Conservation (phyloP, 2,329 filamentous ascomycete species). For the Penicillium polonicum region DNA sequence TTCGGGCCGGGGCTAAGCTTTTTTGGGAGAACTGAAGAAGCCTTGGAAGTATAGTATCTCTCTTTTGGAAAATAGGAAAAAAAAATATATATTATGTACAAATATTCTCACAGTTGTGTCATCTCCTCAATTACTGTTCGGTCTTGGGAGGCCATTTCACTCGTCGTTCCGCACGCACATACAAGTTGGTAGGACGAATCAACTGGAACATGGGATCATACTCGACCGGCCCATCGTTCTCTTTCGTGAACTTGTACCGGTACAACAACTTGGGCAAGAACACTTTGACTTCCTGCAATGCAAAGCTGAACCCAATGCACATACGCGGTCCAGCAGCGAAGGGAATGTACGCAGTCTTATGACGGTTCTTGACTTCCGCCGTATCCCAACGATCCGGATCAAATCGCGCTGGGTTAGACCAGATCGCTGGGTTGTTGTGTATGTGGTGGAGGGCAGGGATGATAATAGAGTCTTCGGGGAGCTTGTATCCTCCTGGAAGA, state of each 20-base stretch:
- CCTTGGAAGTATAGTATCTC: too few relatives aligned
- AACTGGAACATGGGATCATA: conserved; percentile 34
- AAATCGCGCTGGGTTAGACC: conserved; percentile 60
- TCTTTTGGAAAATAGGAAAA: neutral
- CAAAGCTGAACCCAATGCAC: conserved; percentile 67
- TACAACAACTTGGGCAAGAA: conserved; percentile 57
- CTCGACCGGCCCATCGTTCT: conserved; percentile 51
- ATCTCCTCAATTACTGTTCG: neutral
- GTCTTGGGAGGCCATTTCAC: conserved; percentile 30
- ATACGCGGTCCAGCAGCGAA: conserved; percentile 58
- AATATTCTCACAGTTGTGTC: neutral
- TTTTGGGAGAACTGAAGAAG: neutral
- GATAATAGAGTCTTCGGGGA: conserved; percentile 54
- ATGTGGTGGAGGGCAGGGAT: conserved; percentile 52
- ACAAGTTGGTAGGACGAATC: conserved; percentile 30
- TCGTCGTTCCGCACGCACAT: conserved; percentile 24
- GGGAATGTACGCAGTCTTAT: conserved; percentile 56
- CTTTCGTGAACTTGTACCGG: conserved; percentile 56
- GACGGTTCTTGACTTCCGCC: conserved; percentile 51
- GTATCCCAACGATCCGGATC: conserved; percentile 62
- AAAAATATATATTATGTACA: neutral
- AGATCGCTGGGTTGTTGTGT: conserved; percentile 55
- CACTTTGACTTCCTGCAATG: conserved; percentile 60
- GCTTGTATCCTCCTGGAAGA: conserved; percentile 59
- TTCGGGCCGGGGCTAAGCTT: conserved; percentile 6